Base-by-base conservation (phyloP, 768 basidiomycete genomes). In the Hericium erinaceus region DNA sequence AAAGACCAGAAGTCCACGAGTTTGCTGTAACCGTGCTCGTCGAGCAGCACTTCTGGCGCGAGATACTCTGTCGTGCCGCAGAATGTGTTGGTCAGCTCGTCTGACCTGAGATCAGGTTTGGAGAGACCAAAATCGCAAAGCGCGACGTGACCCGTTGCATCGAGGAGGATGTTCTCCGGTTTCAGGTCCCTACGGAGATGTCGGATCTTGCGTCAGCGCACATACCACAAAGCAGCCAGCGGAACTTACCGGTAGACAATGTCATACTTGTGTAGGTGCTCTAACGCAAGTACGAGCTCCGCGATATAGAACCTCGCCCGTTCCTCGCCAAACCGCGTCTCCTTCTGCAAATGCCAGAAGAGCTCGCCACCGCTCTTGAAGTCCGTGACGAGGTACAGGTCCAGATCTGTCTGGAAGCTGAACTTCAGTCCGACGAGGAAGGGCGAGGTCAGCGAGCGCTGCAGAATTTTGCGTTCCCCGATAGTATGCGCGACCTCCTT, bases 401-500 rank as follows among this genome's bases (percentile, higher is more conserved):
- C 94, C 37, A 84, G 78, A 64, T 97, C 94, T 0, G 94, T 98
- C 72, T 98, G 97, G 78, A 99, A 99, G 67, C 86, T 87, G 67
- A 99, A 99, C 72, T 99, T 99, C 67, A 99, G 80, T 33, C 97
- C 97, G 61, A 99, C 94, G 48, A 99, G 83, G 83, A 99, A 99
- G 0, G 95, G 97, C 9, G 86, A 93, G 60, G 97, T 92, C 37
- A 95, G 71, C 15, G 91, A 93, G 28, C 89, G 82, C 67, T 98
- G 95, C 38, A 98, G 81, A 68, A 99, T 98, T 77, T 98, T 98
- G 72, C 97, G 87, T 73, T 99, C 97, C 64, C 97, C 97, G 57
- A 99, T 98, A 15, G 97, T 99, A 71, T 99, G 97, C 9, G 95
- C 95, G 48, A 99, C 93, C 71, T 99, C 97, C 73, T 98, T 98